Base-by-base conservation (phyloP, 2,329 filamentous ascomycete genomes). In the Penicillium sp. region DNA sequence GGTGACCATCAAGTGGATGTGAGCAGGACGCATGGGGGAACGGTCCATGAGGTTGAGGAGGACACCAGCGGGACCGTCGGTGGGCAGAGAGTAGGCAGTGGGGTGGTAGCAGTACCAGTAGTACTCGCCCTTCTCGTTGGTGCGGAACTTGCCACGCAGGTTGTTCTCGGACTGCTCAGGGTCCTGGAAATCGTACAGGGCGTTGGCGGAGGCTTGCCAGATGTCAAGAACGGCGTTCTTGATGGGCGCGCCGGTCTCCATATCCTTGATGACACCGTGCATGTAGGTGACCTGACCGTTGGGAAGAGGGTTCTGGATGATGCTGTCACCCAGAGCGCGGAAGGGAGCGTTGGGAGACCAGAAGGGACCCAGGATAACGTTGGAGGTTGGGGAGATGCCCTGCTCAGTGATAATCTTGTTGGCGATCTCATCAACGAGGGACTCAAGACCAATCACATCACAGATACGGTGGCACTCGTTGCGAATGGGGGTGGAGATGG, bases 351-450 rank as follows among this genome's bases (percentile, higher is more conserved):
- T 82, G 66, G 88, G 88, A 11, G 85, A 88, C 88, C 88, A 91
- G 82, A 91, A 91, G 62, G 89, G 89, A 2, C 89, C 89, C 58
- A 91, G 86, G 68, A 91, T 91, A 57, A 88, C 83, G 59, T 87
- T 89, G 3, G 87, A 90, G n/a, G 89, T 91, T 47, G 88, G 87
- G 58, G 82, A 79, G 59, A 84, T 80, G n/a, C 71, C 72, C 55
- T 82, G 81, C 56, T 89, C 84, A 62, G 85, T 84, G 69, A 86
- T 77, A 57, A 84, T 78, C 65, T 86, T 86, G 76, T 87, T 87
- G 62, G 88, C 88, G 68, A 93, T 92, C 71, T 93, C 89, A 71
- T 93, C 90, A 48, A 92, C 89, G n/a, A 90, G 83, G 8, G 81
- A 80, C 69, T 92, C 90, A 22, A 92, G 80, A 21, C 89, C 90